Evolutionary conservation across 352 stramenopile species (phyloP), one percentile per base, ranked within the genome.

Genomic region (Albugo candida): DNA sequence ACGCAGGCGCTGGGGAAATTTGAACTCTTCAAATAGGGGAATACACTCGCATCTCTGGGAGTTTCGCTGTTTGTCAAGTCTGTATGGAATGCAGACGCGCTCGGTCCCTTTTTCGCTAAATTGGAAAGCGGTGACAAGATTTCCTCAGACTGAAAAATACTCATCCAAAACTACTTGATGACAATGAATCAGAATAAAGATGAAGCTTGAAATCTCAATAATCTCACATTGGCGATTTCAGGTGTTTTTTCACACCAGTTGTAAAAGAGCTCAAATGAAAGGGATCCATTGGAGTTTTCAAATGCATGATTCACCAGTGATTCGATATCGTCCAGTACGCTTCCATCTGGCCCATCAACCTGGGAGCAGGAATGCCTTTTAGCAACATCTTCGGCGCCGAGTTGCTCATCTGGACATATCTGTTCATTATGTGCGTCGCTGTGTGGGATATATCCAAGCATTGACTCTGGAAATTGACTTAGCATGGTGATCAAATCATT

Each of bases 221-320:
- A 52, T 43, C 64, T 36, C 56, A 89, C 76, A 34, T 84, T 77
- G 0, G 65, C 69, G 50, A 89, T 70, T 8, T 70, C 70, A 1
- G 81, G 78, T 5, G 73, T 89, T 49, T 59, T 64, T 42, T 86
- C 70, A 53, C 83, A 87, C 79, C 80, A 94, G 16, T 71, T 63
- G 42, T 67, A 72, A 52, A 95, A 94, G 45, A 92, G 65, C 10
- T 93, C 75, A 51, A 91, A 94, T 21, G 54, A 88, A 16, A 96
- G 72, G 1, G 70, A 67, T 34, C 59, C 74, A 17, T 63, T 76
- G 2, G 69, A 14, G 10, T 58, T 51, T 5, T 60, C 34, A 54
- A 92, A 87, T 6, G 74, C 79, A 14, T 81, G 50, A 31, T 93
- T 68, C 16, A 95, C 86, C 27, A 95, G 53, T 41, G 76, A 65